A percentile compares a stretch with the other conserved stretches of the same genome.
These are phyloP conservation scores for Leonotis leonurus DNA, from an alignment of 257 asterid genomes.

Conservation along the genomic window DNA sequence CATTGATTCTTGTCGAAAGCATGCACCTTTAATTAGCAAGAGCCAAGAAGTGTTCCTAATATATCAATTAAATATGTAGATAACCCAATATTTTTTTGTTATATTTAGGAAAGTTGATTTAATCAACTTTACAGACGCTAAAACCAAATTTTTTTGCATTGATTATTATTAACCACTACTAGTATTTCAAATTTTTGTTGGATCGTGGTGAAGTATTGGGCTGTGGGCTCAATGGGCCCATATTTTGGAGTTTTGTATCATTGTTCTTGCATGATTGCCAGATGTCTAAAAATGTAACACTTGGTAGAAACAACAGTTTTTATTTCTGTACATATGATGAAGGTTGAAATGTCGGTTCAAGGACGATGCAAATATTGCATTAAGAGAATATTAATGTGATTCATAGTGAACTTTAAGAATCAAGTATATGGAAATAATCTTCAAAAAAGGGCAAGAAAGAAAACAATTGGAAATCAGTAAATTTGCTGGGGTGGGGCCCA, in stretches of 20 bases:
- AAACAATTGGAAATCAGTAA: background rate
- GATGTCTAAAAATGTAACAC: background rate
- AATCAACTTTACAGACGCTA: background rate
- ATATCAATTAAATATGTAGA: too few species aligned
- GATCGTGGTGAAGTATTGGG: background rate
- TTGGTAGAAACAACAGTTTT: background rate
- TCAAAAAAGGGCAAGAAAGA: too few species aligned
- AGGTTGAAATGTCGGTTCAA: background rate
- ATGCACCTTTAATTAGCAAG: constrained; percentile 2
- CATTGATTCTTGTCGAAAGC: background rate
- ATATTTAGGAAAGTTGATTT: background rate
- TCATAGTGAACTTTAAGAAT: too few species aligned
- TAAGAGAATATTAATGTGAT: too few species aligned
- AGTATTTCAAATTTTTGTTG: background rate
- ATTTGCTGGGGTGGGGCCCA: background rate
- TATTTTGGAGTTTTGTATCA: background rate
- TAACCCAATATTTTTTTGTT: too few species aligned
- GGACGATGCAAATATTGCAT: too few species aligned
- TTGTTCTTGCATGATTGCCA: constrained; percentile 18
- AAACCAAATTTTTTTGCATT: background rate
- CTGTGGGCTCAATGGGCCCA: constrained; percentile 11
- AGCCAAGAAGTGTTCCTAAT: too few species aligned
- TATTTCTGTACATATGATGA: too few species aligned
- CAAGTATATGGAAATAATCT: too few species aligned
- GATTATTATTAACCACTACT: background rate